phyloP scores from a whole-genome alignment of 225 moss, liverwort and hornwort genomes.

The Straminergon stramineum region DNA sequence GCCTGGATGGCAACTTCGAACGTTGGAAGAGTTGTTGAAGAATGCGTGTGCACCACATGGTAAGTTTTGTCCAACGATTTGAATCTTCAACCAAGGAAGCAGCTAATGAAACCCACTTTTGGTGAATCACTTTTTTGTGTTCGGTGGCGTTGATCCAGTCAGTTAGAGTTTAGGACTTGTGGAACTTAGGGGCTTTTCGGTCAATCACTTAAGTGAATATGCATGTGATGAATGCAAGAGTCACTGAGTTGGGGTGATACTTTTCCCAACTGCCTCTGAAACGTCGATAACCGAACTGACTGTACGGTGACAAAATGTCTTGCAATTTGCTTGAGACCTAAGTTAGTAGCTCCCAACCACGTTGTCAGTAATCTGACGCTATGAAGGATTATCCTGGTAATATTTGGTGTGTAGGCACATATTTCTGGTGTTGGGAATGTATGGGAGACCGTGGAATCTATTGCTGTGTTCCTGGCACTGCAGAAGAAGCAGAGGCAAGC shows the following conservation, averaged over 20 bases:
- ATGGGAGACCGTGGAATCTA: not conserved
- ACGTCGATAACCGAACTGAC: not conserved
- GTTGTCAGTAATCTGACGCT: not conserved
- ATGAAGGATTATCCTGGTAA: not conserved
- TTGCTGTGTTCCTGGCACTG: conserved; percentile 2
- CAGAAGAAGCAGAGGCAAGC: conserved; percentile 33
- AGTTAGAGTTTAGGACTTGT: not conserved
- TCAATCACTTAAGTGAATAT: not conserved
- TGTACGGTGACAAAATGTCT: not conserved
- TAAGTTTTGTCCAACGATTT: not conserved
- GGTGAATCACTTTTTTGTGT: not conserved
- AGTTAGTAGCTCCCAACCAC: not conserved
- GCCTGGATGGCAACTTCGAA: not conserved
- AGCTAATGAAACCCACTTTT: not conserved
- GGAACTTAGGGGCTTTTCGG: not conserved
- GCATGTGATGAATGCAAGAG: not conserved
- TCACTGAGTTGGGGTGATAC: not conserved
- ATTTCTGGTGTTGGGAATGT: not conserved
- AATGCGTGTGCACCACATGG: not conserved
- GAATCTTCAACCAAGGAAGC: not conserved
- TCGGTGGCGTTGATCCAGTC: not conserved
- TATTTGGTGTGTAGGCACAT: not conserved
- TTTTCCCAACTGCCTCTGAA: not conserved
- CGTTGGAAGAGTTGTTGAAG: not conserved
- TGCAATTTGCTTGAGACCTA: not conserved